These are phyloP conservation scores for Botrytis galanthina DNA, from an alignment of 2,329 filamentous ascomycete species.

Conservation along the genomic window DNA sequence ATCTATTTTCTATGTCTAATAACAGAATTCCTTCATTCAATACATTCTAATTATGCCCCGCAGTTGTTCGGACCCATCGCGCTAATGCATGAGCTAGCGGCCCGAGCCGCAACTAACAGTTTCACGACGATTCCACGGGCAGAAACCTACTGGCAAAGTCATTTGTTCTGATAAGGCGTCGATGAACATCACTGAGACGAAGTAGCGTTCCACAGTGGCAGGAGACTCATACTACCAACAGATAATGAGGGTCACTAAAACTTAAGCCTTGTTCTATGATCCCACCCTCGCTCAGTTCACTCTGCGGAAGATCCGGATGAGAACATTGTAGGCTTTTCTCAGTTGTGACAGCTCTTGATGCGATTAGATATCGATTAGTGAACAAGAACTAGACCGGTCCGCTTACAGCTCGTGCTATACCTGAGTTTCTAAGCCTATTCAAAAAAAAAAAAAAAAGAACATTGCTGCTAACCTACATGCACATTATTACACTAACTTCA, in stretches of 20 bases:
- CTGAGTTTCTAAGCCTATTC: background rate
- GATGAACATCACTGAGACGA: background rate
- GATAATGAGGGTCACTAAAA: background rate
- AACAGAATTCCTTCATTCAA: background rate
- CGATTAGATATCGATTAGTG: background rate
- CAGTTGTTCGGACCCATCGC: background rate
- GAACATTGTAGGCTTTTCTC: background rate
- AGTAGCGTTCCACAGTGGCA: background rate
- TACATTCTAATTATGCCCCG: too few relatives aligned
- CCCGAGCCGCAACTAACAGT: background rate
- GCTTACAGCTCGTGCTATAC: background rate
- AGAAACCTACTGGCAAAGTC: background rate
- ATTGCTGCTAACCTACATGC: background rate
- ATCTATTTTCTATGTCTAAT: background rate
- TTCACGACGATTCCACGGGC: background rate
- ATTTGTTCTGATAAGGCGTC: background rate
- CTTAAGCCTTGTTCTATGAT: background rate
- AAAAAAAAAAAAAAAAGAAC: too few relatives aligned
- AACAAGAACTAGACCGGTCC: background rate
- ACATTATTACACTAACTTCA: background rate
- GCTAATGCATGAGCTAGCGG: slow-evolving; percentile 4
- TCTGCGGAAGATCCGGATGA: background rate
- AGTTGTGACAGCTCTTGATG: background rate
- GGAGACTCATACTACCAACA: background rate
- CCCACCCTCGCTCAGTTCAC: background rate